These are phyloP conservation scores for Panicum virgatum DNA, from an alignment of 202 grass and related monocot genomes.

Conservation along the genomic window DNA sequence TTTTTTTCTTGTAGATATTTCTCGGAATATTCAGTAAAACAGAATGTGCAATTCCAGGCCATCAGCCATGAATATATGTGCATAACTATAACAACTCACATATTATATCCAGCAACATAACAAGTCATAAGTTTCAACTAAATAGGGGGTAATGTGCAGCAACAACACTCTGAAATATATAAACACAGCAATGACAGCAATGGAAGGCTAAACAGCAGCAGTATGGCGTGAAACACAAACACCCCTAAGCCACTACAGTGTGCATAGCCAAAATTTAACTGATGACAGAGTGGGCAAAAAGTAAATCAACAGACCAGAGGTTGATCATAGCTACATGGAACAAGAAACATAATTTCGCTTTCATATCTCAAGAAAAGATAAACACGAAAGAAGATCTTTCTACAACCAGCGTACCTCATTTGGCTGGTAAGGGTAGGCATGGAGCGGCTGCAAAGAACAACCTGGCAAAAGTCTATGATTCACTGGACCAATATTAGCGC, in stretches of 20 bases:
- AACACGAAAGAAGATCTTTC: neutral
- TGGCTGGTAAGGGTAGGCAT: neutral
- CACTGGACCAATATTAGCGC: neutral
- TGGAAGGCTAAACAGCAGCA: neutral
- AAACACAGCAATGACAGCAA: neutral
- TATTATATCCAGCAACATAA: neutral
- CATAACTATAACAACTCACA: neutral
- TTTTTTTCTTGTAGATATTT: neutral
- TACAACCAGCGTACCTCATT: constrained; percentile 1
- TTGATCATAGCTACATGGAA: neutral
- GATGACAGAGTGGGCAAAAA: neutral
- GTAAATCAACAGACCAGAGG: neutral
- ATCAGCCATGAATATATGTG: neutral
- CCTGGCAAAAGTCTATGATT: neutral
- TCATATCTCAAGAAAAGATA: neutral
- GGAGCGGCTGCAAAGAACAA: neutral
- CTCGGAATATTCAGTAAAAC: neutral
- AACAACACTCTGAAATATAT: neutral
- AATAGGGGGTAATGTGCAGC: neutral
- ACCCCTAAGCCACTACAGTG: neutral
- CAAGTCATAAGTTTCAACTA: neutral
- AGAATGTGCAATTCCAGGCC: neutral
- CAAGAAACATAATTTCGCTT: neutral
- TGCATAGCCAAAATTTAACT: neutral
- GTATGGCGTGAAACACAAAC: neutral